Evolutionary conservation across 345 rosid genomes (phyloP), one percentile per base, ranked within the genome.

Genomic region (Laguncularia racemosa): DNA sequence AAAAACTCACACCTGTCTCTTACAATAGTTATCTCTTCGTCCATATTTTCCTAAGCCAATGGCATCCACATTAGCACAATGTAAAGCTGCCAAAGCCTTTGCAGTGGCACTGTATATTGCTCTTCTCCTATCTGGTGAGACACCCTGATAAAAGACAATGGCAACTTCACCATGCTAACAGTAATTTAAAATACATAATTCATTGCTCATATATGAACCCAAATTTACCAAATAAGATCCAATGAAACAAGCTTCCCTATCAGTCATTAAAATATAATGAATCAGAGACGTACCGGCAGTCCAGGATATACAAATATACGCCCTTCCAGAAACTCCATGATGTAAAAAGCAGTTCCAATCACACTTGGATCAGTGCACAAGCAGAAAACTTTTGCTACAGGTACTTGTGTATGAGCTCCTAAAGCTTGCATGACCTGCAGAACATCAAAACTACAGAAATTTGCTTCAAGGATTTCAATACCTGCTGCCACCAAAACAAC

Each of bases 251-350:
- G 7, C 40, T 33, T 33, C 11, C 58, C 51, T 17, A 54, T 13
- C 8, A 20, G 14, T 2, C 14, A 26, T 52, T 43, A 14, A 53
- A 58, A 33, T 60, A 12, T 7, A 47, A 40, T 1, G 53, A 50
- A 58, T 3, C 28, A 3, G 20, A 46, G 43, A 14, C 47, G 43
- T 75, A 93, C 95, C 52, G 81, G 92, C 55, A 93, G 77, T 62
- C 67, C 67, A 0, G 88, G 86, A 64, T 93, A 96, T 10, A 87
- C 43, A 62, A 83, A 93, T 49, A 93, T 84, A 19, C 97, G 81
- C 2, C 97, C 99, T 77, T 93, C 95, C 80, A 93, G 73, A 58
- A 71, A 85, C 75, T 93, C 99, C 99, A 93, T 93, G 62, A 93
- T 85, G 78, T 93, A 93, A 74, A 93, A 93, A 14, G 81, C 75